Base-by-base conservation (phyloP, 1,284 basidiomycete species). In the Ustilago xerochloae region DNA sequence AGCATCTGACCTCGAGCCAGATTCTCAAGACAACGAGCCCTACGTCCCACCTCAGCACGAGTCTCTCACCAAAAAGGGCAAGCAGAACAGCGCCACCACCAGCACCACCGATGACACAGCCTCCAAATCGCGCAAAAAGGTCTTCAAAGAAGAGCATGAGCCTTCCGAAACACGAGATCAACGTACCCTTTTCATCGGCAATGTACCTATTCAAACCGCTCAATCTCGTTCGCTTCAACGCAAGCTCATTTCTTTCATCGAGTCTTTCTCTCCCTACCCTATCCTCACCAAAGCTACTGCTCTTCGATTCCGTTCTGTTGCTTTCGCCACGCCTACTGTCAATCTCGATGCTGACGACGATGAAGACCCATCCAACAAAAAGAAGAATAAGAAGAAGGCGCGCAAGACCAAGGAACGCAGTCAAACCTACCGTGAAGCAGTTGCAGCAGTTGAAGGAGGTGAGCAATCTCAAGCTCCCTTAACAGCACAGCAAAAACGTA, bases 131-230 rank as follows among this genome's bases (percentile, higher is more conserved):
- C 47, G 50, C 55, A 73, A 79, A 47, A 73, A 48, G 66, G 82
- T 67, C 59, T 77, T 77, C 75, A 65, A 58, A 28, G 79, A 75
- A 35, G 49, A 67, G 20, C 65, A 70, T 51, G 73, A 82, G 63
- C 58, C 59, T 13, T 52, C 72, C 51, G 38, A 64, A 49, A 55
- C 50, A 63, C 88, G 91, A 51, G 90, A 97, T 81, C 87, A 88
- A 18, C 89, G 95, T 28, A 97, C 95, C 1, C 87, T 97, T 53
- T 99, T 98, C 83, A 85, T 99, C n/a, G 96, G 96, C 10, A 98
- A 98, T 83, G 86, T 98, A 0, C 89, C 91, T 3, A 87, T 92
- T 2, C 90, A 92, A 6, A 89, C 92, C 8, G 90, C 90, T 16
- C 91, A 91, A 58, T 93, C 75, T 53, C 68, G 62, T 26, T 56